phyloP scores from a whole-genome alignment of 495 filamentous ascomycete species.

The Aspergillus biplanus region DNA sequence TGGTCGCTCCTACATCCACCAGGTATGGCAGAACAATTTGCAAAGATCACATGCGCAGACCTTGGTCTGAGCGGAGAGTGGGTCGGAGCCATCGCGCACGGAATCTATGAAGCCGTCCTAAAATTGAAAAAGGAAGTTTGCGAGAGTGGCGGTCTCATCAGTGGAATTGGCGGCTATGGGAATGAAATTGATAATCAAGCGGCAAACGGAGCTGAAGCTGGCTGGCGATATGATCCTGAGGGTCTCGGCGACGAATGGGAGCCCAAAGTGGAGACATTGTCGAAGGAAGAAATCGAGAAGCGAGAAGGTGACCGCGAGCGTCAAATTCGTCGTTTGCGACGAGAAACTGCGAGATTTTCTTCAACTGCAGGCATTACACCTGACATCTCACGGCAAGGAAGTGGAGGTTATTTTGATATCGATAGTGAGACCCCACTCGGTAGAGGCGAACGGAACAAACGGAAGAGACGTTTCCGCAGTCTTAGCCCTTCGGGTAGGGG shows the following conservation, averaged over 20 bases:
- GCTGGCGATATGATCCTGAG: constrained; percentile 94
- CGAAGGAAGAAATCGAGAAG: constrained; percentile 97
- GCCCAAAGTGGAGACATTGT: constrained; percentile 84
- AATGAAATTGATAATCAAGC: constrained; percentile 90
- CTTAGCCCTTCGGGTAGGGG: constrained; percentile 72
- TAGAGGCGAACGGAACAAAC: constrained; percentile 85
- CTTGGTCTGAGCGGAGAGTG: constrained; percentile 89
- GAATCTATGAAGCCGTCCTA: constrained; percentile 94
- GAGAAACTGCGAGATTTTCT: constrained; percentile 92
- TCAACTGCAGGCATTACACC: constrained; percentile 76
- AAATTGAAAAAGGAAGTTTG: constrained; percentile 94
- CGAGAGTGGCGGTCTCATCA: constrained; percentile 80
- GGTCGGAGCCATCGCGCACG: constrained; percentile 90
- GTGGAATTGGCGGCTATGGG: constrained; percentile 69
- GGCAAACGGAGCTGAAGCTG: constrained; percentile 73
- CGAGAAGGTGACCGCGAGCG: constrained; percentile 92
- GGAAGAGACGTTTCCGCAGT: constrained; percentile 90
- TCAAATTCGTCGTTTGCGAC: constrained; percentile 80
- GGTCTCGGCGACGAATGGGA: constrained; percentile 91
- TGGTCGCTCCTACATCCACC: constrained; percentile 95
- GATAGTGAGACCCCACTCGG: constrained; percentile 72
- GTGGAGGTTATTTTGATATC: constrained; percentile 61
- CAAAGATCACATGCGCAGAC: constrained; percentile 88
- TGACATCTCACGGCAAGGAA: constrained; percentile 59
- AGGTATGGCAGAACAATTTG: constrained; percentile 90